These are phyloP conservation scores for Umbelopsis sp. DNA, from an alignment of 192 early-diverging fungal genomes.

Conservation along the genomic window DNA sequence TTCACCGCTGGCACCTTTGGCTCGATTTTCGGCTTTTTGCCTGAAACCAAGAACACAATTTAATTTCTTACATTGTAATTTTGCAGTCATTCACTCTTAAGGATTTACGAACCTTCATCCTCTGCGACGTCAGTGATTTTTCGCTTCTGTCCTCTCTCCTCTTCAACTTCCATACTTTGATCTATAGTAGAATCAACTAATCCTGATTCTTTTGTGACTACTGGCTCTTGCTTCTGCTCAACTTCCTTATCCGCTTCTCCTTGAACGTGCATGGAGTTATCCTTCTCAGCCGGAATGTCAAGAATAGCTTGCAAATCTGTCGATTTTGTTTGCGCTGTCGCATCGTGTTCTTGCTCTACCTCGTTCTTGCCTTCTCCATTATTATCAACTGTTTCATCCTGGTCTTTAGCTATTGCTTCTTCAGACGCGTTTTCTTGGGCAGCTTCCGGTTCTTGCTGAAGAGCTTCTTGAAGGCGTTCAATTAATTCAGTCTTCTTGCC, in stretches of 20 bases:
- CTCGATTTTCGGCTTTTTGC: too few relatives aligned
- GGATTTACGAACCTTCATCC: neutral
- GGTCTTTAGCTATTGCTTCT: neutral
- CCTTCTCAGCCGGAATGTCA: neutral
- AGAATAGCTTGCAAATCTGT: neutral
- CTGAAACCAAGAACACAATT: too few relatives aligned
- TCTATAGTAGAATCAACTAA: neutral
- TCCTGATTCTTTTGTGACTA: constrained; percentile 3
- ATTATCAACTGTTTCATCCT: too few relatives aligned
- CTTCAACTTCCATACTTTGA: neutral
- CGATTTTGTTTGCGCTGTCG: neutral
- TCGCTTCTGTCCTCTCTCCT: neutral
- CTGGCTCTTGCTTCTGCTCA: neutral
- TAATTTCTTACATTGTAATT: neutral
- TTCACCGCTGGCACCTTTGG: too few relatives aligned
- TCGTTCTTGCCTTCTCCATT: neutral
- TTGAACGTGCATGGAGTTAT: neutral
- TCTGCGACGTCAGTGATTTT: neutral
- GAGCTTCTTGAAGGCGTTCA: constrained; percentile 59
- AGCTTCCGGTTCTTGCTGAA: constrained; percentile 25
- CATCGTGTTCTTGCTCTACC: neutral
- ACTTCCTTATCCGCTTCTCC: neutral
- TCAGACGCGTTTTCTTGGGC: neutral
- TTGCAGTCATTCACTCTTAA: neutral
- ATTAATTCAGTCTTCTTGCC: constrained; percentile 71